phyloP scores from a whole-genome alignment of 108 stramenopile species.

The Mediolabrus comicus region DNA sequence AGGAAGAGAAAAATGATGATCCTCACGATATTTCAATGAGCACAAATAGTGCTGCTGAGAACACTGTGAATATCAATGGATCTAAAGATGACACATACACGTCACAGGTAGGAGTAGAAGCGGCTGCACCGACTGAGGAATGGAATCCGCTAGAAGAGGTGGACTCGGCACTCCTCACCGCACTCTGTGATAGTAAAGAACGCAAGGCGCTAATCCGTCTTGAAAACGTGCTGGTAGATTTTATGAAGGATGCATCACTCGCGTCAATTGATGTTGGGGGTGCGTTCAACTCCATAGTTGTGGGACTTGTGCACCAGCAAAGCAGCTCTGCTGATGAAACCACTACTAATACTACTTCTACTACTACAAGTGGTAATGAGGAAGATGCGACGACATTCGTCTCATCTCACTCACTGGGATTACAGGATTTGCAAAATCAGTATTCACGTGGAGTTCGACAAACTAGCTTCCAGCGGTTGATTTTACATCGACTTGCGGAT shows the following conservation, averaged over 20 bases:
- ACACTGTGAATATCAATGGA: neutral
- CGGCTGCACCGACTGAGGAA: neutral
- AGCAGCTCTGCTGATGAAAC: neutral
- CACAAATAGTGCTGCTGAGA: neutral
- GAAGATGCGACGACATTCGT: conserved; percentile 16
- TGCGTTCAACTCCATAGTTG: conserved; percentile 58
- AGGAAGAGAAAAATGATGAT: conserved; percentile 6
- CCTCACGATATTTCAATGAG: neutral
- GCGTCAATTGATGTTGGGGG: conserved; percentile 74
- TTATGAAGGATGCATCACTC: conserved; percentile 60
- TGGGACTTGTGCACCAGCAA: conserved; percentile 3
- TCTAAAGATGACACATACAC: neutral
- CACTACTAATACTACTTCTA: neutral
- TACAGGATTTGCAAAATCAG: conserved; percentile 36
- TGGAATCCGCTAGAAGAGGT: conserved; percentile 54
- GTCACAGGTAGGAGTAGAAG: too few species aligned
- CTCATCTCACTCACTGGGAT: conserved; percentile 13
- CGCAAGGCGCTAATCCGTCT: conserved; percentile 77
- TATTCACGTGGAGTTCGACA: conserved; percentile 46
- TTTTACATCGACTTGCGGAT: conserved; percentile 89
- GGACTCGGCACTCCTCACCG: conserved; percentile 78
- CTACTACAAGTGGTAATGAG: conserved; percentile 21
- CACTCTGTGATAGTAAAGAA: conserved; percentile 74
- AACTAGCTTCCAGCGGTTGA: conserved; percentile 84
- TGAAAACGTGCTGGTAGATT: conserved; percentile 76